A percentile compares a stretch with the other conserved stretches of the same genome.
These are phyloP conservation scores for Coniophora puteana DNA, from an alignment of 1,284 basidiomycete genomes.

Conservation along the genomic window DNA sequence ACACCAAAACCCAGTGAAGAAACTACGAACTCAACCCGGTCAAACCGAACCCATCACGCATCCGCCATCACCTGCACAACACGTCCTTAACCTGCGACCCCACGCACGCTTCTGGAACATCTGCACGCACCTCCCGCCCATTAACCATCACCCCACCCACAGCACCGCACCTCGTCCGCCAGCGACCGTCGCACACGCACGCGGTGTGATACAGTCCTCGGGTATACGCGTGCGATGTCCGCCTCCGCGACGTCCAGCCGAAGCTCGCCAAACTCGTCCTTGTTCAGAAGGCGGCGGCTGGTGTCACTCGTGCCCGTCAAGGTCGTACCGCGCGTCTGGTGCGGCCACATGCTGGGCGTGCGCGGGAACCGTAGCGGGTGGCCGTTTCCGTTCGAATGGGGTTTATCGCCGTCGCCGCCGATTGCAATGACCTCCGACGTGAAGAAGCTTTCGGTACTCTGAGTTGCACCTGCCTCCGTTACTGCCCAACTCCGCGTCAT, in stretches of 20 bases:
- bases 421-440: no score
- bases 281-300: not conserved
- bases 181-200: constrained; percentile 63
- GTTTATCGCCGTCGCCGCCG: not conserved
- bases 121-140: no score
- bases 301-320: constrained; percentile 8
- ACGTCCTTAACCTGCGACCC: no score
- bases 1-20: no score
- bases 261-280: no score
- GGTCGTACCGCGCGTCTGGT: not conserved
- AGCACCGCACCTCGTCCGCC: constrained; percentile 61
- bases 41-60: no score
- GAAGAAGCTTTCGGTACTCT: no score
- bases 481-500: not conserved
- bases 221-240: constrained; percentile 66
- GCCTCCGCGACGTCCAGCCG: constrained; percentile 65
- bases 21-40: no score
- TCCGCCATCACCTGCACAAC: not conserved
- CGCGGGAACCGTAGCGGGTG: constrained; percentile 2
- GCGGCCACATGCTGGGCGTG: no score
- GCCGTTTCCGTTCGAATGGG: no score
- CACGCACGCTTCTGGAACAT: not conserved
- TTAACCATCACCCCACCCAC: constrained; percentile 51
- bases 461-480: not conserved
- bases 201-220: constrained; percentile 67